These are phyloP conservation scores for Vigna angularis DNA, from an alignment of 306 rosid genomes.

Conservation along the genomic window DNA sequence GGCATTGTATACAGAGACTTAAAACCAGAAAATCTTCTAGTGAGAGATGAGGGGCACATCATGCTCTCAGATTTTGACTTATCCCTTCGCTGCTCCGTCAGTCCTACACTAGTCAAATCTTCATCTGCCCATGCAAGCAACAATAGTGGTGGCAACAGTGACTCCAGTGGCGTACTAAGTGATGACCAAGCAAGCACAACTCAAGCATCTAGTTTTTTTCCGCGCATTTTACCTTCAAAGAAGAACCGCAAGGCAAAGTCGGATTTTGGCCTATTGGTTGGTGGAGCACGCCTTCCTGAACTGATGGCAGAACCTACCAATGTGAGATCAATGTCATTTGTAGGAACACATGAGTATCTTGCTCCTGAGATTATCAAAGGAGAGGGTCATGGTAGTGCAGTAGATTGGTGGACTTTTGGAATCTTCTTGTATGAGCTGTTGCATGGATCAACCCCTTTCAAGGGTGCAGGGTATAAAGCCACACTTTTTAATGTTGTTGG, in stretches of 20 bases:
- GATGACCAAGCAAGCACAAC: constrained; percentile 58
- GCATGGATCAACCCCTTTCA: constrained; percentile 88
- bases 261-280: constrained; percentile 70
- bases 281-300: constrained; percentile 75
- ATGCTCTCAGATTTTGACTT: constrained; percentile 96
- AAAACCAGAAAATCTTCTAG: constrained; percentile 89
- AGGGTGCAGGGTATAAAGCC: constrained; percentile 81
- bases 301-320: constrained; percentile 93
- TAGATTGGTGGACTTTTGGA: constrained; percentile 98
- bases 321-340: constrained; percentile 94
- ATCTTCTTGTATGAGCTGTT: constrained; percentile 86
- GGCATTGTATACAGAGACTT: constrained; percentile 93
- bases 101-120: constrained; percentile 84
- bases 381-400: constrained; percentile 96
- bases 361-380: constrained; percentile 95
- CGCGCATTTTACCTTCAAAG: constrained; percentile 75
- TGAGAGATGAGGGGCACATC: constrained; percentile 89
- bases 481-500: constrained; percentile 88
- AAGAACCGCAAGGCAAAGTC: constrained; percentile 86
- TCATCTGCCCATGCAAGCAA: constrained; percentile 57
- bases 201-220: constrained; percentile 68
- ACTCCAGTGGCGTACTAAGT: constrained; percentile 43
- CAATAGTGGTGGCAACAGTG: constrained; percentile 5
- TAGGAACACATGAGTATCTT: constrained; percentile 90
- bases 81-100: constrained; percentile 86